phyloP scores from a whole-genome alignment of 176 grass and related monocot genomes.

The Aegilops speltoides region DNA sequence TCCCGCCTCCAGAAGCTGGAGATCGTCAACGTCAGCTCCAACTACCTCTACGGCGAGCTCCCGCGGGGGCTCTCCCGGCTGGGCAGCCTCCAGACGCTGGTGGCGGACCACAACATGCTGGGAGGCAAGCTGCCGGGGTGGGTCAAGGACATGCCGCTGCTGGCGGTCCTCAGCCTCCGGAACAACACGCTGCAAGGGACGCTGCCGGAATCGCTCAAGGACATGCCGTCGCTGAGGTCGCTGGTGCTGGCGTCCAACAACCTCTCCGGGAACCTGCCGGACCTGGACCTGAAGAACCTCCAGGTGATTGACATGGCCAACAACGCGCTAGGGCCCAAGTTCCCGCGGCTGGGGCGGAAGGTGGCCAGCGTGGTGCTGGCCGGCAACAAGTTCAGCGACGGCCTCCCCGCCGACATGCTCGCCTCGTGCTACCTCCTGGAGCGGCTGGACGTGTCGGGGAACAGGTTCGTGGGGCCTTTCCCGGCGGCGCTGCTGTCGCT shows the following conservation, averaged over 20 bases:
- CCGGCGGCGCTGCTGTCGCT: slow-evolving; percentile 52
- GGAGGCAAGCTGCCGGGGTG: slow-evolving; percentile 58
- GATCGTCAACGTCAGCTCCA: slow-evolving; percentile 87
- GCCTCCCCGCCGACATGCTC: slow-evolving; percentile 63
- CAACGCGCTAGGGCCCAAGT: slow-evolving; percentile 81
- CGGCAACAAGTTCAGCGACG: slow-evolving; percentile 66
- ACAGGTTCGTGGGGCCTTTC: slow-evolving; percentile 83
- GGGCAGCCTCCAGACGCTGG: slow-evolving; percentile 72
- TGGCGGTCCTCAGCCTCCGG: slow-evolving; percentile 77
- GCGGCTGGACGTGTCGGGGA: slow-evolving; percentile 74
- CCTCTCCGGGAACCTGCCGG: slow-evolving; percentile 65
- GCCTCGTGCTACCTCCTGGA: slow-evolving; percentile 63
- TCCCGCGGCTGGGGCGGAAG: slow-evolving; percentile 74
- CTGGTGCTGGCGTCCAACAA: slow-evolving; percentile 77
- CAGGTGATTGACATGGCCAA: slow-evolving; percentile 83
- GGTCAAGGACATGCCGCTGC: slow-evolving; percentile 42
- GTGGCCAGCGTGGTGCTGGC: slow-evolving; percentile 63
- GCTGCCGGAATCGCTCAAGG: slow-evolving; percentile 56
- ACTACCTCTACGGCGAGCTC: slow-evolving; percentile 79
- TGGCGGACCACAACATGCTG: slow-evolving; percentile 85
- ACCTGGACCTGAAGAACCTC: slow-evolving; percentile 71
- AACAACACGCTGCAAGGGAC: slow-evolving; percentile 71
- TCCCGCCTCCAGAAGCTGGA: slow-evolving; percentile 68
- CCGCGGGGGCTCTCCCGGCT: slow-evolving; percentile 59
- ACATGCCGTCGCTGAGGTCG: slow-evolving; percentile 47